Conservation (phyloP, 202 grass and related monocot species). For the Schoenoplectus tabernaemontani region DNA sequence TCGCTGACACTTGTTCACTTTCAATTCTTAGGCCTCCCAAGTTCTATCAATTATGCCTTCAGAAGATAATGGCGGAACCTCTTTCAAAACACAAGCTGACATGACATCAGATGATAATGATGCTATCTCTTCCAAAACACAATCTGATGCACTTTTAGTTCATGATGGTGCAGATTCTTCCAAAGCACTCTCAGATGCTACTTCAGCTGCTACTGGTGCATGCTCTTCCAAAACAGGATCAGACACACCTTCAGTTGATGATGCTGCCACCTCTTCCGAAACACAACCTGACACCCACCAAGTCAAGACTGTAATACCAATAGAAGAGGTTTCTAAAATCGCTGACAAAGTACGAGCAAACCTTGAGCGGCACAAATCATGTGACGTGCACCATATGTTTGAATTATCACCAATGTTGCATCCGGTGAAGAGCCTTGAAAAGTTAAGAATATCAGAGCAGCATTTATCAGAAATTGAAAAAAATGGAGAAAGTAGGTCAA, state of each 20-base stretch:
- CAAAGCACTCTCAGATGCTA: conserved; percentile 16
- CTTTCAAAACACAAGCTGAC: neutral
- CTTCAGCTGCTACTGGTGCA: neutral
- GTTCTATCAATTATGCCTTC: conserved; percentile 7
- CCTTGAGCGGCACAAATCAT: conserved; percentile 61
- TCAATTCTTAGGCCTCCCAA: neutral
- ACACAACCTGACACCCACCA: neutral
- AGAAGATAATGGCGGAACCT: neutral
- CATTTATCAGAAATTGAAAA: neutral
- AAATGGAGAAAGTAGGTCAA: conserved; percentile 38
- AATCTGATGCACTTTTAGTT: neutral
- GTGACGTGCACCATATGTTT: conserved; percentile 47
- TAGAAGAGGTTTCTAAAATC: neutral
- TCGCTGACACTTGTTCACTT: neutral
- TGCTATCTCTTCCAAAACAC: neutral
- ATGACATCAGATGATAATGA: neutral
- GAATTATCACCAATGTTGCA: conserved; percentile 40
- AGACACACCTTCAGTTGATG: neutral
- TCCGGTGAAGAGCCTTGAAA: neutral
- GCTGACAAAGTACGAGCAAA: conserved; percentile 31
- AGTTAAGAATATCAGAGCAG: neutral
- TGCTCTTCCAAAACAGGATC: neutral
- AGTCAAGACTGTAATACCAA: neutral
- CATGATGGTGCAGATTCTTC: neutral
- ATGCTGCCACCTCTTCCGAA: neutral